phyloP scores from a whole-genome alignment of 2,329 filamentous ascomycete species.

The Colletotrichum sp. region DNA sequence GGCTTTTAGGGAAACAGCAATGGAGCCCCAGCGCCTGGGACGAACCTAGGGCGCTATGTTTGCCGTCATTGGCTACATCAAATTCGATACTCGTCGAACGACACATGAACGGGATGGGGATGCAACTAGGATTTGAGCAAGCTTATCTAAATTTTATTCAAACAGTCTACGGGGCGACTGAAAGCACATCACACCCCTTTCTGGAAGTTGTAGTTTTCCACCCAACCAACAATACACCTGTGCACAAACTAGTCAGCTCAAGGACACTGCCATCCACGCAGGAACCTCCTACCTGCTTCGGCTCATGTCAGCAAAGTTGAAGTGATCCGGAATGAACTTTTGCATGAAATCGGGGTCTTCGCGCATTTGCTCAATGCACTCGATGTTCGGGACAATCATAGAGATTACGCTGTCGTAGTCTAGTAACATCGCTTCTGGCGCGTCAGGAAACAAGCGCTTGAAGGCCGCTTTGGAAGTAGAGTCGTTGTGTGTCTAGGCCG shows the following conservation, averaged over 20 bases:
- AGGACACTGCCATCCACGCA: neutral
- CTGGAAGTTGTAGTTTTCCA: neutral
- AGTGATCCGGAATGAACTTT: neutral
- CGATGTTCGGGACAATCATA: neutral
- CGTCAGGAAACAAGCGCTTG: neutral
- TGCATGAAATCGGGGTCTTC: neutral
- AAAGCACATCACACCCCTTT: neutral
- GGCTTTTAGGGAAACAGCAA: neutral
- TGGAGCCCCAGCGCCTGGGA: neutral
- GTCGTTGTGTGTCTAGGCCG: neutral
- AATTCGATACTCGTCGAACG: rapidly evolving
- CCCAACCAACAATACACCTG: neutral
- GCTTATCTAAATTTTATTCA: neutral
- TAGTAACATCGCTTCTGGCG: neutral
- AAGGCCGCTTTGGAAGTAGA: neutral
- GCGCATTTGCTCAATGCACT: constrained; percentile 1
- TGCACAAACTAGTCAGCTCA: neutral
- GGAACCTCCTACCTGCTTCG: neutral
- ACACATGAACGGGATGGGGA: neutral
- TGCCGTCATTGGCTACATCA: neutral
- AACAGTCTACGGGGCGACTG: neutral
- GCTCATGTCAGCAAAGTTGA: constrained; percentile 9
- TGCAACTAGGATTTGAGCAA: neutral
- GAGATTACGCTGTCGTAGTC: neutral
- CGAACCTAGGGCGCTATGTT: neutral